Percentiles rank a stretch among this genome's conserved stretches.
phyloP scores from a whole-genome alignment of 2,329 filamentous ascomycete species.

The Penicillium sp. region DNA sequence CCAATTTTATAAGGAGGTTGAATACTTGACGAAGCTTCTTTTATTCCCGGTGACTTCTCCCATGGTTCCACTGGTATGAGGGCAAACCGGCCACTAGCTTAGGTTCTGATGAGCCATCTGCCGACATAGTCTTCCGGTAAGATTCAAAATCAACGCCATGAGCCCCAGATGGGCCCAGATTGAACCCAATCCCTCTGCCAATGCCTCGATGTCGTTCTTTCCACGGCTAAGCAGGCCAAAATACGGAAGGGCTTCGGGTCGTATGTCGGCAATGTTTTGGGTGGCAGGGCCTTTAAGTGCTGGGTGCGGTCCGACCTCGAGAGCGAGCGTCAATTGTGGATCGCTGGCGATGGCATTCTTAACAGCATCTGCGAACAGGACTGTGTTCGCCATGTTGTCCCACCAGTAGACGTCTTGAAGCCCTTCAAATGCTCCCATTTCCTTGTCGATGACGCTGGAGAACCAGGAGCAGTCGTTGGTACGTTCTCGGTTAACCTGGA shows the following conservation, averaged over 20 bases:
- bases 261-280: conserved; percentile 10
- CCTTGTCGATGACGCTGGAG: neutral
- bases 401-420: conserved; percentile 27
- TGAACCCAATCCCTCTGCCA: conserved; percentile 16
- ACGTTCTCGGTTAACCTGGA: neutral
- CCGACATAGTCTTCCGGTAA: too few relatives aligned
- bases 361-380: conserved; percentile 30
- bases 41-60: too few relatives aligned
- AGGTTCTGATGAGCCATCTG: too few relatives aligned
- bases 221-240: conserved; percentile 13
- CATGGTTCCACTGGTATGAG: too few relatives aligned
- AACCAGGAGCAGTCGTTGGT: neutral
- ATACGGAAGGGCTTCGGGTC: conserved; percentile 11
- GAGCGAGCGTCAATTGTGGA: conserved; percentile 11
- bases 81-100: too few relatives aligned
- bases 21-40: too few relatives aligned
- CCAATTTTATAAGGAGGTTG: too few relatives aligned
- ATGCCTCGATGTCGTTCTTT: conserved; percentile 10
- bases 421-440: too few relatives aligned
- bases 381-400: conserved; percentile 30
- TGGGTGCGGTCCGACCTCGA: conserved; percentile 32
- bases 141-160: conserved; percentile 11
- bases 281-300: conserved; percentile 24
- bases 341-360: conserved; percentile 1
- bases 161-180: conserved; percentile 18